These are phyloP conservation scores for Penicillium thymicola DNA, from an alignment of 2,329 filamentous ascomycete species.

Conservation along the genomic window DNA sequence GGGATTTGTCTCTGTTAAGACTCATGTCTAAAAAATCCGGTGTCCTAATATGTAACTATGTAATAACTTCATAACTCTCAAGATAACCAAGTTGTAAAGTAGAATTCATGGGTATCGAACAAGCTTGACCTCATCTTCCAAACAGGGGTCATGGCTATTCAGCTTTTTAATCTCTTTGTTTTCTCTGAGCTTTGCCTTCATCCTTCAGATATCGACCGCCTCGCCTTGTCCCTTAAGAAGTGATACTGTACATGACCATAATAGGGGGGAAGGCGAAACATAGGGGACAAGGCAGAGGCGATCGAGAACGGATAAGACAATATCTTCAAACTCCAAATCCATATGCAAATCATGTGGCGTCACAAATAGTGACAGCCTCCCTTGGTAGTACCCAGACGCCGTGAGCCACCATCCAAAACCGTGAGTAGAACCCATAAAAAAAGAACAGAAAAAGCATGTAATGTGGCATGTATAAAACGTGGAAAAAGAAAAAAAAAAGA, in stretches of 20 bases:
- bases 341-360: conserved; percentile 27
- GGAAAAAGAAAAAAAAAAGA: conserved; percentile 13
- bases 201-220: background rate
- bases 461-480: conserved; percentile 9
- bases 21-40: background rate
- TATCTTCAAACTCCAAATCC: conserved; percentile 23
- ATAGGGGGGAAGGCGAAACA: conserved; percentile 9
- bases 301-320: conserved; percentile 14
- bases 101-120: conserved; percentile 32
- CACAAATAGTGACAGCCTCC: conserved; percentile 17
- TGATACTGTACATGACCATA: conserved; percentile 21
- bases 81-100: conserved; percentile 11
- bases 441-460: conserved; percentile 6
- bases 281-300: conserved; percentile 11
- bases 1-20: background rate
- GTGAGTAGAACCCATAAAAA: conserved; percentile 12
- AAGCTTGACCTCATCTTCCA: conserved; percentile 18
- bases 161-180: conserved; percentile 12
- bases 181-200: conserved; percentile 1
- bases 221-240: conserved; percentile 7
- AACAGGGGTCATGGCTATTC: conserved; percentile 13
- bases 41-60: background rate
- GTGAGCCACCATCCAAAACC: conserved; percentile 23
- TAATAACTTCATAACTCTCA: background rate
- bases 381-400: conserved; percentile 31